These are phyloP conservation scores for barley (Hordeum vulgare) DNA, from an alignment of 176 grass and related monocot genomes.

Conservation along the genomic window MorexV3_pseudomolecules_assembly NC_058520.1:430202370-430202869, in stretches of 20 bases:
- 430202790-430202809: constrained; percentile 81
- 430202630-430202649: not conserved
- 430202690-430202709: constrained; percentile 17
- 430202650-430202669: not conserved
- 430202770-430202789: constrained; percentile 55
- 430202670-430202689: constrained; percentile 21
- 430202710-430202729: constrained; percentile 82
- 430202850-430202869: not conserved
- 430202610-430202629: not conserved
- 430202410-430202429: not conserved
- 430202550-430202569: not conserved
- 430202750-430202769: constrained; percentile 79
- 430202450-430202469: not conserved
- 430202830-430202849: constrained; percentile 26
- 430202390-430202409: not conserved
- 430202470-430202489: not conserved
- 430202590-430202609: too few relatives aligned
- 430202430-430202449: not conserved
- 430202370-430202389: not conserved
- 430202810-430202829: constrained; percentile 77
- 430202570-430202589: not conserved
- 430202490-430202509: not conserved
- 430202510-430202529: not conserved
- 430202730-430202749: constrained; percentile 82
- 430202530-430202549: not conserved